phyloP scores from a whole-genome alignment of 305 asterid genomes.

The Solanum hybrid region DNA sequence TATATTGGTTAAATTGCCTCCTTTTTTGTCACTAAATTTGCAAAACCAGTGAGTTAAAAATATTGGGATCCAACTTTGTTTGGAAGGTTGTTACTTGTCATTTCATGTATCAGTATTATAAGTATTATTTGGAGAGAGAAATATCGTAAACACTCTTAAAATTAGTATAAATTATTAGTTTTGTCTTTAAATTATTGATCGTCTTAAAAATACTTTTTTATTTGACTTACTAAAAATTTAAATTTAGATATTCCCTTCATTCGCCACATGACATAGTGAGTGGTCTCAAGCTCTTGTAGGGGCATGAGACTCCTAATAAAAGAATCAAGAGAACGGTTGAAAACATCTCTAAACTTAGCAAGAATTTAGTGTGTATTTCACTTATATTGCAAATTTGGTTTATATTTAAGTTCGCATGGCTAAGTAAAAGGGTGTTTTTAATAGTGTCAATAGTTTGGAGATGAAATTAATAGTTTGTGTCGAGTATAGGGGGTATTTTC shows the following conservation, averaged over 20 bases:
- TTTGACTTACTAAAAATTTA: too few species aligned
- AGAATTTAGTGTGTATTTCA: not conserved
- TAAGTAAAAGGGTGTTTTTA: not conserved
- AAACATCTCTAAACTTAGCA: too few species aligned
- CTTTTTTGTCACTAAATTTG: not conserved
- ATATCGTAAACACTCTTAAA: too few species aligned
- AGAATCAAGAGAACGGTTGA: not conserved
- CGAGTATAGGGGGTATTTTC: not conserved
- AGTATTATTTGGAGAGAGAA: not conserved
- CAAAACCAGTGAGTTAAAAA: not conserved
- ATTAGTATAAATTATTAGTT: too few species aligned
- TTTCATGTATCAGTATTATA: not conserved
- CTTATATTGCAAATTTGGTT: too few species aligned
- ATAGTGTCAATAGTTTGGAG: not conserved
- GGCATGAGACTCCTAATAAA: not conserved
- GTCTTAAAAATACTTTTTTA: not conserved
- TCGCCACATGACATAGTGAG: too few species aligned
- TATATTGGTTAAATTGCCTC: not conserved
- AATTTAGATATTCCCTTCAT: too few species aligned
- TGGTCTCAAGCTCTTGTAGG: not conserved
- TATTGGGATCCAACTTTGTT: not conserved
- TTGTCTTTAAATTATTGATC: too few species aligned
- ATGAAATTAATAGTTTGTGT: not conserved
- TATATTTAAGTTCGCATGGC: not conserved
- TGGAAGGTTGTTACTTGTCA: not conserved